Evolutionary conservation across 495 filamentous ascomycete genomes (phyloP).

Genomic region (Aspergillus bertholletiae): DNA sequence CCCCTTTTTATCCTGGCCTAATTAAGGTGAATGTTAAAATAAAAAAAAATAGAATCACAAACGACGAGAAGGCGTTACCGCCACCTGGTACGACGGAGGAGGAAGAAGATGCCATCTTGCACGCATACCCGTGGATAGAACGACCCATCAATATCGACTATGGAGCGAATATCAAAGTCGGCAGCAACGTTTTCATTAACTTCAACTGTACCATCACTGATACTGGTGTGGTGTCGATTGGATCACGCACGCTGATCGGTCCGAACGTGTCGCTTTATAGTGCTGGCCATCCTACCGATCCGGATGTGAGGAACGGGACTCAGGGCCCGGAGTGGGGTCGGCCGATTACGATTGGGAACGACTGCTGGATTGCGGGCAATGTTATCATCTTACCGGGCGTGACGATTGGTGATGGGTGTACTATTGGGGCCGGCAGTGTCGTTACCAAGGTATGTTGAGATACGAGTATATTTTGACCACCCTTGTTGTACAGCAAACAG

Average conservation of each 20-base stretch:
- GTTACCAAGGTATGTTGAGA: slow-evolving; percentile 76
- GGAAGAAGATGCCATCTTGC: too few species aligned
- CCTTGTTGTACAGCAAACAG: too few species aligned
- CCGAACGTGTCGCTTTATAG: slow-evolving; percentile 68
- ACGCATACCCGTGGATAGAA: too few species aligned
- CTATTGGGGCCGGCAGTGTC: slow-evolving; percentile 74
- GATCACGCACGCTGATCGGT: slow-evolving; percentile 71
- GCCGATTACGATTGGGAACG: slow-evolving; percentile 73
- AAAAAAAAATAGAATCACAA: too few species aligned
- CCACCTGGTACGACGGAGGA: too few species aligned
- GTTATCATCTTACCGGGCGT: slow-evolving; percentile 68
- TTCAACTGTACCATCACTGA: slow-evolving; percentile 71
- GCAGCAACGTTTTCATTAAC: too few species aligned
- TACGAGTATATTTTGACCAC: too few species aligned
- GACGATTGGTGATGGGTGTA: slow-evolving; percentile 65
- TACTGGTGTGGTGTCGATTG: slow-evolving; percentile 70
- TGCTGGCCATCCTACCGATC: slow-evolving; percentile 71
- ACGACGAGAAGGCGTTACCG: too few species aligned
- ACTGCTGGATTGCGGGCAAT: slow-evolving; percentile 80
- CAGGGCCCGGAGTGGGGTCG: slow-evolving; percentile 69
- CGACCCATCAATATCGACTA: too few species aligned
- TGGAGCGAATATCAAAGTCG: too few species aligned
- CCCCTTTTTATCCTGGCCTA: too few species aligned
- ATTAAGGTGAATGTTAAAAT: too few species aligned
- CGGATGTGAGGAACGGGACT: slow-evolving; percentile 61